Conservation (phyloP, 2,329 filamentous ascomycete species). For the Rutstroemia sp. region DNA sequence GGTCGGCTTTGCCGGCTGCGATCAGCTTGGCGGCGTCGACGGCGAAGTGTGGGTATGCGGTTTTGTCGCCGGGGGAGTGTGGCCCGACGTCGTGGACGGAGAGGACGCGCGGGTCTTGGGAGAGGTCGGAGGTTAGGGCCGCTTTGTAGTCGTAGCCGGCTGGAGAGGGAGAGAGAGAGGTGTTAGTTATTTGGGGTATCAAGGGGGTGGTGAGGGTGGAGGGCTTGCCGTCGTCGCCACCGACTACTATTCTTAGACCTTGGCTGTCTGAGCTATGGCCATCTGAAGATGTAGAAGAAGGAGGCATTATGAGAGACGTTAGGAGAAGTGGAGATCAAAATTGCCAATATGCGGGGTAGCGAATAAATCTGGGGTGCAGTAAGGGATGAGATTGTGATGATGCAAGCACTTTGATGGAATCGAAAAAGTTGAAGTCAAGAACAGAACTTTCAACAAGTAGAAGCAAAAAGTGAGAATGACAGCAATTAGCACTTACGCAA, state of each 20-base stretch:
- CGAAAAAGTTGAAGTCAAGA: no score
- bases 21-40: constrained; percentile 61
- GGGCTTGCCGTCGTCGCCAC: neutral
- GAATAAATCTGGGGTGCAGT: neutral
- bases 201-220: neutral
- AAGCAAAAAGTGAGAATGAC: no score
- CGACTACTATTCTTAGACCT: neutral
- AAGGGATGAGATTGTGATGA: no score
- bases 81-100: constrained; percentile 68
- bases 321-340: neutral
- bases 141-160: constrained; percentile 69
- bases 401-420: no score
- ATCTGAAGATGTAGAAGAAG: no score
- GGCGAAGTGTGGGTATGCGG: constrained; percentile 73
- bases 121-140: constrained; percentile 66
- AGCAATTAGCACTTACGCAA: no score
- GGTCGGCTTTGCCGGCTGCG: constrained; percentile 58
- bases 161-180: neutral
- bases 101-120: constrained; percentile 57
- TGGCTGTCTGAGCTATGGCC: neutral
- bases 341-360: constrained; percentile 12
- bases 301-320: neutral
- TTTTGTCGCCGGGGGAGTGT: constrained; percentile 59
- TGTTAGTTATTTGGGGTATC: neutral
- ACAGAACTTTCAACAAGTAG: no score